Conservation (phyloP, 2,329 filamentous ascomycete species). For the Fusarium chaquense region DNA sequence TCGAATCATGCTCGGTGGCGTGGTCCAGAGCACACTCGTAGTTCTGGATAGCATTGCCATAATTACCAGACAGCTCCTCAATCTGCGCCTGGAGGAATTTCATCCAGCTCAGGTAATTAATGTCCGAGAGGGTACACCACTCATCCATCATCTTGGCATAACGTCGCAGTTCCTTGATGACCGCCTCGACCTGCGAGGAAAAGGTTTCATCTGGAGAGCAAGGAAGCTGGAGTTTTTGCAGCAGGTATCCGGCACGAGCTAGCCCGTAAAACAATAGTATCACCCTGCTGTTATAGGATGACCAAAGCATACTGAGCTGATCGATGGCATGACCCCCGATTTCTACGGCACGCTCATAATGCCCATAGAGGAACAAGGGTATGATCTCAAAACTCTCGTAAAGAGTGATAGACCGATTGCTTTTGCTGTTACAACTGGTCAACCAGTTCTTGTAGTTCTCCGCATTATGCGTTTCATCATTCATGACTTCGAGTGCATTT, state of each 20-base stretch:
- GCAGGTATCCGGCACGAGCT: slow-evolving; percentile 64
- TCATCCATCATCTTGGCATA: slow-evolving; percentile 72
- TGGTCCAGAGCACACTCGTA: slow-evolving; percentile 82
- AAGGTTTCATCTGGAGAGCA: slow-evolving; percentile 58
- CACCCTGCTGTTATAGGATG: slow-evolving; percentile 67
- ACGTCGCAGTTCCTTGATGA: slow-evolving; percentile 64
- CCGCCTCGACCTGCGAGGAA: slow-evolving; percentile 58
- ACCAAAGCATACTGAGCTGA: slow-evolving; percentile 66
- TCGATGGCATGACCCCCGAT: slow-evolving; percentile 65
- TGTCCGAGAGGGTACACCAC: slow-evolving; percentile 72
- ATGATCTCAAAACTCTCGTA: slow-evolving; percentile 76
- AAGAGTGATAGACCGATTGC: slow-evolving; percentile 72
- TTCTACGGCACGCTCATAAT: slow-evolving; percentile 70
- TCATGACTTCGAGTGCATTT: slow-evolving; percentile 69
- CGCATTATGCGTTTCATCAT: slow-evolving; percentile 74
- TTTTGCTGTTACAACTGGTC: slow-evolving; percentile 64
- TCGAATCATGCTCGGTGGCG: slow-evolving; percentile 73
- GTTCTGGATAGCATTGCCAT: slow-evolving; percentile 68
- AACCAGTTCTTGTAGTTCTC: slow-evolving; percentile 70
- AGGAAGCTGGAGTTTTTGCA: slow-evolving; percentile 64
- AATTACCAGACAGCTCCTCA: slow-evolving; percentile 69
- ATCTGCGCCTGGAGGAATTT: slow-evolving; percentile 76
- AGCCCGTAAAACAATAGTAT: slow-evolving; percentile 72
- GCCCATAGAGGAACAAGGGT: slow-evolving; percentile 72
- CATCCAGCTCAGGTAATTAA: slow-evolving; percentile 80